phyloP scores from a whole-genome alignment of 768 basidiomycete genomes.

The Floccularia luteovirens region DNA sequence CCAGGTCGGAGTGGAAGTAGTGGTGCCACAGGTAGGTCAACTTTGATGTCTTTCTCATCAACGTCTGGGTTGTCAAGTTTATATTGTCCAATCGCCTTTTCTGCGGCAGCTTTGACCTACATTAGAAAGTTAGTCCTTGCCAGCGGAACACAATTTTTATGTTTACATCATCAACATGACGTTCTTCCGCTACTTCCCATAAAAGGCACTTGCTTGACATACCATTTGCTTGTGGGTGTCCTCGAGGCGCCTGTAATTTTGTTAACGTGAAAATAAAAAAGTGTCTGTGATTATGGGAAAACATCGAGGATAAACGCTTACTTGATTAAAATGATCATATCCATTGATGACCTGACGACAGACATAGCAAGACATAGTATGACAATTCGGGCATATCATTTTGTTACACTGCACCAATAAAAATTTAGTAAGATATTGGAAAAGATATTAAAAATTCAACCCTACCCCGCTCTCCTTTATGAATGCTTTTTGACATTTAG shows the following conservation, averaged over 20 bases:
- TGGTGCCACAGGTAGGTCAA: conserved; percentile 50
- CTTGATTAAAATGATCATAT: conserved; percentile 70
- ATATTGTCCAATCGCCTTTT: conserved; percentile 57
- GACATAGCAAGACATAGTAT: conserved; percentile 74
- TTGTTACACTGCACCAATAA: conserved; percentile 71
- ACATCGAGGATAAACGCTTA: conserved; percentile 14
- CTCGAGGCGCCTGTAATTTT: conserved; percentile 2
- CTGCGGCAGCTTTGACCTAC: conserved; percentile 64
- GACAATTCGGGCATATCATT: conserved; percentile 74
- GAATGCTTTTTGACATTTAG: conserved; percentile 79
- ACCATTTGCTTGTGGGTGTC: conserved; percentile 13
- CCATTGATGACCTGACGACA: conserved; percentile 68
- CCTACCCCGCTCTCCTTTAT: conserved; percentile 74
- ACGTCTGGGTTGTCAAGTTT: conserved; percentile 56
- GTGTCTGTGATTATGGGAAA: conserved; percentile 3
- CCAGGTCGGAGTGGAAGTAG: conserved; percentile 8
- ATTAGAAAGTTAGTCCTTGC: neutral
- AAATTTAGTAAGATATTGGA: neutral
- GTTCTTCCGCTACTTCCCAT: conserved; percentile 61
- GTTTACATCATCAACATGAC: conserved; percentile 60
- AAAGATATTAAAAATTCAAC: conserved; percentile 5
- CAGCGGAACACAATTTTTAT: neutral
- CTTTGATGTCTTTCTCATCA: conserved; percentile 48
- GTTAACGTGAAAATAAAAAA: conserved; percentile 5
- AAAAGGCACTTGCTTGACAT: conserved; percentile 46